phyloP scores from a whole-genome alignment of 257 asterid species.

The Osmanthus fragrans region DNA sequence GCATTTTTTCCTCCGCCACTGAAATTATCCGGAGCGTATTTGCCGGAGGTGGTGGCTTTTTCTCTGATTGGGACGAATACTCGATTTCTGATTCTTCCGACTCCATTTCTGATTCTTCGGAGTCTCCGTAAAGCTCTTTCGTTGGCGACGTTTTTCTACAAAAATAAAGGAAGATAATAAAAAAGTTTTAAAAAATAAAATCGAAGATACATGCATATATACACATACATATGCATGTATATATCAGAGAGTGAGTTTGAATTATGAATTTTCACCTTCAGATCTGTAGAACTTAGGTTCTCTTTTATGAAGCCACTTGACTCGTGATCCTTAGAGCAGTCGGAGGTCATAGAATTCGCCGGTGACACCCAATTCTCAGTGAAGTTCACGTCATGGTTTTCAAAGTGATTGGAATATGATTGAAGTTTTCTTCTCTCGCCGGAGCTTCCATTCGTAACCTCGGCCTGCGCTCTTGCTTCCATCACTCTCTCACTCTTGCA shows the following conservation, averaged over 20 bases:
- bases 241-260: background rate
- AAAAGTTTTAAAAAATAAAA: background rate
- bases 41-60: background rate
- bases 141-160: constrained; percentile 26
- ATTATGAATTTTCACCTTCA: background rate
- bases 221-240: background rate
- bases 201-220: background rate
- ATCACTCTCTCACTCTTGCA: background rate
- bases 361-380: background rate
- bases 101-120: constrained; percentile 9
- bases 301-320: background rate
- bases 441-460: background rate
- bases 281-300: background rate
- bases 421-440: constrained; percentile 3
- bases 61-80: constrained; percentile 7
- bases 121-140: constrained; percentile 24
- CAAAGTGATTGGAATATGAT: background rate
- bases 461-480: background rate
- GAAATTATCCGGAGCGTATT: background rate
- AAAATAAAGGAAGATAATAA: background rate
- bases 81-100: constrained; percentile 18
- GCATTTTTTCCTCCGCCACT: constrained; percentile 9
- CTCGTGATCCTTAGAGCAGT: background rate
- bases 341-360: background rate
- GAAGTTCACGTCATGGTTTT: background rate